Base-by-base conservation (phyloP, 768 basidiomycete genomes). In the Russula foetens region DNA sequence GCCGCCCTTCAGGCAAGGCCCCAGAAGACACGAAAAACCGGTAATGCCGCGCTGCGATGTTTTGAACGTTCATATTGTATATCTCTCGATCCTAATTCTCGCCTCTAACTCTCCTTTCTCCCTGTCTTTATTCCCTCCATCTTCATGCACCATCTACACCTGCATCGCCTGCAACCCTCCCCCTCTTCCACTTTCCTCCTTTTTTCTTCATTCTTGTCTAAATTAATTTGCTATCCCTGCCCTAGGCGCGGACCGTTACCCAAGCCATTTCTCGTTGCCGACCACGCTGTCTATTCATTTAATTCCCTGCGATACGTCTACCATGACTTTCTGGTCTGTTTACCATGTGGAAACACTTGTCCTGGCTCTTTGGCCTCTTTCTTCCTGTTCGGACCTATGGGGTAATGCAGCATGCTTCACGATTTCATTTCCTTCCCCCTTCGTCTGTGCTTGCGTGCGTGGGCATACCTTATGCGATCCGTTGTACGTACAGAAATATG, bases 101-200 rank as follows among this genome's bases (percentile, higher is more conserved):
- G 24, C 23, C 45, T 15, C 45, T 48, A 47, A 53, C 44, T 4
- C 35, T 35, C 56, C 24, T 58, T 46, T 47, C n/a, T 47, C n/a
- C 44, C 23, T 45, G 50, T 57, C 54, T 31, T 26, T 52, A 3
- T n/a, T 24, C 45, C 51, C 29, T 12, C 24, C 50, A 62, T 62
- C 56, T 58, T 51, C 41, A 62, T 53, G 61, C 61, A 58, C 29
- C 51, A 62, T 62, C 56, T 62, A 62, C 31, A 26, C 53, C 51
- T n/a, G 15, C 53, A 31, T 28, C 23, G n/a, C 49, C 43, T 38
- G 11, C n/a, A 29, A n/a, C 17, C 5, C n/a, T 29, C 23, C 9
- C 50, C 31, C 23, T 8, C 7, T 24, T 15, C 2, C 11, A 7
- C 50, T 9, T 23, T 7, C 11, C 26, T 2, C 15, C 7, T 35